Conservation (phyloP, 345 rosid genomes). For the Crucihimalaya himalaica region DNA sequence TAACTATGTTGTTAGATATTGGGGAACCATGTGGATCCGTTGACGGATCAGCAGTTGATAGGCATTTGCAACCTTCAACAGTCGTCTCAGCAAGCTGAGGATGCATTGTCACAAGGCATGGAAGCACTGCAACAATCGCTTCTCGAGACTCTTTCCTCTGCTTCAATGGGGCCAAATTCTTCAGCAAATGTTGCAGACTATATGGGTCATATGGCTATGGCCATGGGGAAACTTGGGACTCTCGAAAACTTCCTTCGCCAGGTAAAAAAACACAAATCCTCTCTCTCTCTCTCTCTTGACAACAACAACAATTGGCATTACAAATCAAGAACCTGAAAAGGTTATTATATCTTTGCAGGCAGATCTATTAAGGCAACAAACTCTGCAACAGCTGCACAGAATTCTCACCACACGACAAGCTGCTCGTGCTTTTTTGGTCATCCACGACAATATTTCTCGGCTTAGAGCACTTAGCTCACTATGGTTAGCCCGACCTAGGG, state of each 20-base stretch:
- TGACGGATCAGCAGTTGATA: conserved; percentile 88
- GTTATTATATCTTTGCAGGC: conserved; percentile 52
- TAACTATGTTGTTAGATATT: conserved; percentile 54
- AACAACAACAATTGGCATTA: neutral
- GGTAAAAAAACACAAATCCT: conserved; percentile 40
- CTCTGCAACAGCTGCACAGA: conserved; percentile 83
- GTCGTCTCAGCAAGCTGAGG: conserved; percentile 97
- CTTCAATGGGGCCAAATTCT: conserved; percentile 61
- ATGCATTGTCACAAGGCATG: conserved; percentile 97
- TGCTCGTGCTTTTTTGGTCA: conserved; percentile 82
- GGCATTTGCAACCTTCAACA: conserved; percentile 94
- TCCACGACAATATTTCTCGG: conserved; percentile 72
- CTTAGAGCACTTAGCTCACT: conserved; percentile 93
- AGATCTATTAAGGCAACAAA: conserved; percentile 89
- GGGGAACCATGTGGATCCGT: conserved; percentile 84
- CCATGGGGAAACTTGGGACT: conserved; percentile 82
- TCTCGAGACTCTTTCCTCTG: conserved; percentile 72
- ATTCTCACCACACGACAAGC: conserved; percentile 89
- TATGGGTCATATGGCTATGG: conserved; percentile 95
- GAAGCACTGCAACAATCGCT: conserved; percentile 95
- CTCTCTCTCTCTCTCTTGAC: neutral
- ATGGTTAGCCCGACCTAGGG: conserved; percentile 89
- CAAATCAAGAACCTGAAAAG: conserved; percentile 6
- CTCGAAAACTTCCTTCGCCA: conserved; percentile 91
- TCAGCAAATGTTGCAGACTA: conserved; percentile 79